Evolutionary conservation across 2,329 filamentous ascomycete species (phyloP).

Genomic region (Penicillium sp.): DNA sequence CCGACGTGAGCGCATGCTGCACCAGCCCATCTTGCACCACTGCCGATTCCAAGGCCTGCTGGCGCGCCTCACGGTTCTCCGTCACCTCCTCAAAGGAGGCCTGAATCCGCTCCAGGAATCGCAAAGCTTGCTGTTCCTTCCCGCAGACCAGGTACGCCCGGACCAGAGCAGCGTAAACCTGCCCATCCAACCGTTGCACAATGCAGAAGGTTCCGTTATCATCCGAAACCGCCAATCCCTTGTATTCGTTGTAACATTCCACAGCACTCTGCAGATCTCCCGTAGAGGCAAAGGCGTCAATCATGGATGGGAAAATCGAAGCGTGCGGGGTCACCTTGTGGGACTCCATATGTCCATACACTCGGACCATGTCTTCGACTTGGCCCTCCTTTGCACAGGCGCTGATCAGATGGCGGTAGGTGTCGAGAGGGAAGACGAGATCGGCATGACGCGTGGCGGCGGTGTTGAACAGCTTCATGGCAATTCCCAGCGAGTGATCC

Average conservation of each 20-base stretch:
- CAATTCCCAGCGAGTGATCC: slow-evolving; percentile 76
- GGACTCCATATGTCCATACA: slow-evolving; percentile 86
- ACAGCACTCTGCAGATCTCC: slow-evolving; percentile 81
- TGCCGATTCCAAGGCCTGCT: slow-evolving; percentile 58
- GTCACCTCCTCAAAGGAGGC: slow-evolving; percentile 43
- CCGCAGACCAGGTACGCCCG: slow-evolving; percentile 77
- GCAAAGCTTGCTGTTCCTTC: slow-evolving; percentile 69
- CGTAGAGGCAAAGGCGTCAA: slow-evolving; percentile 74
- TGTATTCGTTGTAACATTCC: slow-evolving; percentile 93
- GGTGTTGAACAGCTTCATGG: slow-evolving; percentile 73
- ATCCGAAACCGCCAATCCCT: slow-evolving; percentile 72
- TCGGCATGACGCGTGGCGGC: slow-evolving; percentile 56
- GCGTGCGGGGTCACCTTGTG: slow-evolving; percentile 65
- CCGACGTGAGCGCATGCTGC: slow-evolving; percentile 62
- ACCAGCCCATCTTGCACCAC: slow-evolving; percentile 69
- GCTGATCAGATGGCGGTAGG: slow-evolving; percentile 75
- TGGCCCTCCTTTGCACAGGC: slow-evolving; percentile 76
- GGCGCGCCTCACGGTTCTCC: slow-evolving; percentile 48
- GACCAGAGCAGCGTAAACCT: slow-evolving; percentile 85
- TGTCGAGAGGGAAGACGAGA: slow-evolving; percentile 64
- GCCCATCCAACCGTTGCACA: slow-evolving; percentile 64
- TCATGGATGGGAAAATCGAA: slow-evolving; percentile 83
- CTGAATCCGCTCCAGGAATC: slow-evolving; percentile 75
- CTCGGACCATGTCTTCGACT: slow-evolving; percentile 76
- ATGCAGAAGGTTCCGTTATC: slow-evolving; percentile 65